Evolutionary conservation across 345 rosid species (phyloP), one percentile per base, ranked within the genome.

Genomic region (Citrus mangshanensis): DNA sequence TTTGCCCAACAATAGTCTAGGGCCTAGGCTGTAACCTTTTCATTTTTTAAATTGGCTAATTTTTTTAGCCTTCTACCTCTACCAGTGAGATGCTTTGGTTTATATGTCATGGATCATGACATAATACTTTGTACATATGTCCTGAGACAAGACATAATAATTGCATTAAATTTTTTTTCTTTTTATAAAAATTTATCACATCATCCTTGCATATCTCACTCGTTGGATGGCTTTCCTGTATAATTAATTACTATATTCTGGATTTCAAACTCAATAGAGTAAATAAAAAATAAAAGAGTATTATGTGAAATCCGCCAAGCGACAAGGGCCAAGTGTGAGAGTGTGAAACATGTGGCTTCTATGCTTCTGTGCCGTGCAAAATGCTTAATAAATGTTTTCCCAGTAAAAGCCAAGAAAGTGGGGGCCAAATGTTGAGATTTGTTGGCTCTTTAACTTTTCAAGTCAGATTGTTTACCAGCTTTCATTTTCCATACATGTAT

Each of bases 391-490:
- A 56, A 6, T 56, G 14, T 56, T 58, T 13, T 0, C 46, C 32
- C 21, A 35, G 24, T 25, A n/a, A 73, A 73, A 58, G 34, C 18
- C 1, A 9, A 56, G 46, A 24, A 16, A 73, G 54, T 73, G 14
- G 76, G 63, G 51, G 66, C 76, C 76, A 72, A 56, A 34, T 56
- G 65, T 32, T 68, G 1, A 25, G 34, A 68, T 68, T 40, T 68
- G 72, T 5, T 18, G 22, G 58, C 32, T 7, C 12, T 59, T 59
- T 22, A 59, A 59, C 61, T 65, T 12, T 68, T 68, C 32, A 68
- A n/a, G 18, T 22, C 54, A 37, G 71, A 38, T 68, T n/a, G 51
- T 38, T 68, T 4, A 1, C 14, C 9, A 34, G 46, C 46, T 51
- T 54, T 54, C 19, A 13, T 13, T 65, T 65, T 65, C 4, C 4